phyloP scores from a whole-genome alignment of 768 basidiomycete species.

The Pleurotus platypus region DNA sequence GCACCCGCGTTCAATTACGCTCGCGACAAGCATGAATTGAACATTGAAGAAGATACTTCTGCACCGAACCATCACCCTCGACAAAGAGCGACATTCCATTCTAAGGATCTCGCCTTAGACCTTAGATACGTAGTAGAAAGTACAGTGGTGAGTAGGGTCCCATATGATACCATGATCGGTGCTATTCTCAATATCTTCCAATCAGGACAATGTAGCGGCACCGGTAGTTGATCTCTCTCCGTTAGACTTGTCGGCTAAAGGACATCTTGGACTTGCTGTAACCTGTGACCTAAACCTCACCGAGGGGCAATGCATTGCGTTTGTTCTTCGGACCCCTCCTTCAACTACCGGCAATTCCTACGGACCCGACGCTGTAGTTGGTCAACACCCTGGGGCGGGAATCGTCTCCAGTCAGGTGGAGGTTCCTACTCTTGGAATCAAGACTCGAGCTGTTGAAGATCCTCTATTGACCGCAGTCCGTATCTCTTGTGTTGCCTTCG shows the following conservation, averaged over 20 bases:
- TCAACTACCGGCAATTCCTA: background rate
- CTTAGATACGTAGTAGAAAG: slow-evolving; percentile 70
- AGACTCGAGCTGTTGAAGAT: slow-evolving; percentile 52
- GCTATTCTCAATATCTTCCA: background rate
- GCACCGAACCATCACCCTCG: slow-evolving; percentile 29
- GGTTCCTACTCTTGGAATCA: slow-evolving; percentile 27
- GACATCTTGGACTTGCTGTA: slow-evolving; percentile 70
- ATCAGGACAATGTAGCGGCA: slow-evolving; percentile 35
- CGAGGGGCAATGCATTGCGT: slow-evolving; percentile 91
- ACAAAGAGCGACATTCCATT: slow-evolving; percentile 62
- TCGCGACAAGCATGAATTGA: slow-evolving; percentile 64
- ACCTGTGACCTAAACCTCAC: slow-evolving; percentile 54
- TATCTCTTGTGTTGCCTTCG: background rate
- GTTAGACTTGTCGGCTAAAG: slow-evolving; percentile 65
- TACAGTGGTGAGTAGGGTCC: slow-evolving; percentile 25
- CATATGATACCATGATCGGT: background rate
- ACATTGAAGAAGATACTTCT: slow-evolving; percentile 44
- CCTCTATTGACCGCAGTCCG: slow-evolving; percentile 64
- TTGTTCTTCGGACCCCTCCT: slow-evolving; percentile 75
- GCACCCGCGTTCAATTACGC: slow-evolving; percentile 98
- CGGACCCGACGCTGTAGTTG: background rate
- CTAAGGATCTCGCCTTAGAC: slow-evolving; percentile 59
- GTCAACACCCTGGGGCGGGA: no score
- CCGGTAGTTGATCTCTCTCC: slow-evolving; percentile 57
- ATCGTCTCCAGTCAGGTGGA: background rate